Evolutionary conservation across 768 basidiomycete species (phyloP).

Genomic region (Amanita jacksonii): DNA sequence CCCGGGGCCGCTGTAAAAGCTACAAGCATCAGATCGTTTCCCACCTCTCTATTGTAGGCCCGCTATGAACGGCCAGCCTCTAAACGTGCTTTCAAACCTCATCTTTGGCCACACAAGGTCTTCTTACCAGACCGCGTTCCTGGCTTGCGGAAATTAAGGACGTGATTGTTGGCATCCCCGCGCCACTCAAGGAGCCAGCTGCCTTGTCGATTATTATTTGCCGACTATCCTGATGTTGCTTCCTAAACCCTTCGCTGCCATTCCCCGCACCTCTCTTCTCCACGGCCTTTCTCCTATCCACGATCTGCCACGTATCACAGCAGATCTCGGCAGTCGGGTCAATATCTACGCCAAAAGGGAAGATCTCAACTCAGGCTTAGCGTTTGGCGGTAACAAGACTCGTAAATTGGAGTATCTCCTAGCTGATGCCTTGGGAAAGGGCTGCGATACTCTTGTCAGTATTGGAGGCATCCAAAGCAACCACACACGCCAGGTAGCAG

Average conservation of each 20-base stretch:
- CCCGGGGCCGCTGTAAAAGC: too few species aligned
- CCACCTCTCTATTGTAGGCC: too few species aligned
- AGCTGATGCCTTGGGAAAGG: conserved; percentile 2
- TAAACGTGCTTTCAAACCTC: too few species aligned
- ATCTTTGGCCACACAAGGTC: too few species aligned
- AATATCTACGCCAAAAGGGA: conserved; percentile 4
- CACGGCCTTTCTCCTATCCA: conserved; percentile 2
- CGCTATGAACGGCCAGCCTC: too few species aligned
- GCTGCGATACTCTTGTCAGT: conserved; percentile 4
- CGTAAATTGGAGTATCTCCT: conserved; percentile 5
- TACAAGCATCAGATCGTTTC: too few species aligned
- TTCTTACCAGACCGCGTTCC: too few species aligned
- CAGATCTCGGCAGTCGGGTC: conserved; percentile 2
- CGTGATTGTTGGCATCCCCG: too few species aligned
- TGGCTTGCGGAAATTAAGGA: too few species aligned
- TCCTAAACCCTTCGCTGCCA: neutral
- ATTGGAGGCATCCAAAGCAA: conserved; percentile 6
- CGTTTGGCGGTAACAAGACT: conserved; percentile 4
- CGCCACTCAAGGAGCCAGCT: too few species aligned
- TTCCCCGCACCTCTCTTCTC: conserved; percentile 2
- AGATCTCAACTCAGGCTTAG: conserved; percentile 5
- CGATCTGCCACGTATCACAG: conserved; percentile 5
- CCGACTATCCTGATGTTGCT: neutral
- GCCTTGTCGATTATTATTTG: neutral
- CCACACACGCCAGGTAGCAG: conserved; percentile 4